Conservation (phyloP, 1,139 yeast species). For the Suhomyces guaymorum region DNA sequence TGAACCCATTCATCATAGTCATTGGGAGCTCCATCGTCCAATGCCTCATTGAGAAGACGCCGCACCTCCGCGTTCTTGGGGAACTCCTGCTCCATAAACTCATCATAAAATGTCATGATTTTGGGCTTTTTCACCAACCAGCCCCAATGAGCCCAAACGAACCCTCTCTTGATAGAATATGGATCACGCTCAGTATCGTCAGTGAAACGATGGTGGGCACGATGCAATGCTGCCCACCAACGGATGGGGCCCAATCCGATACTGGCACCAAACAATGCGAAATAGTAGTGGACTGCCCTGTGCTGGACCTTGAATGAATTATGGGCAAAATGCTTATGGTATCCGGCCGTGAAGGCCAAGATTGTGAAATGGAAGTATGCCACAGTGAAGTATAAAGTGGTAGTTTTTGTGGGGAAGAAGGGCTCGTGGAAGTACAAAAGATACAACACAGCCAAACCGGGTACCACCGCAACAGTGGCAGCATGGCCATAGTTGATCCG, state of each 20-base stretch:
- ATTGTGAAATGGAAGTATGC: constrained; percentile 43
- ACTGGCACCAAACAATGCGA: constrained; percentile 58
- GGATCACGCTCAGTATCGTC: constrained; percentile 72
- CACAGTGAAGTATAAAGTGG: constrained; percentile 34
- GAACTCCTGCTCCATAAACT: constrained; percentile 43
- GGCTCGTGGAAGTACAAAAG: constrained; percentile 14
- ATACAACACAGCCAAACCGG: constrained; percentile 21
- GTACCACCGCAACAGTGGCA: constrained; percentile 23
- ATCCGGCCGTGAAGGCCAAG: constrained; percentile 53
- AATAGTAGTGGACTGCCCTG: constrained; percentile 37
- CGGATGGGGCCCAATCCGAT: constrained; percentile 63
- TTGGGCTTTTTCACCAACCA: constrained; percentile 61
- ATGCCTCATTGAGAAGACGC: constrained; percentile 25
- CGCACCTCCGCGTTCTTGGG: constrained; percentile 28
- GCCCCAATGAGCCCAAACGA: constrained; percentile 62
- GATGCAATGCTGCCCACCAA: constrained; percentile 65
- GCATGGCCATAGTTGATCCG: constrained; percentile 26
- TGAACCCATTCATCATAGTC: constrained; percentile 19
- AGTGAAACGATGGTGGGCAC: constrained; percentile 67
- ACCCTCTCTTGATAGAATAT: constrained; percentile 59
- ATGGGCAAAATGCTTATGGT: constrained; percentile 69
- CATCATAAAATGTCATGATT: constrained; percentile 33
- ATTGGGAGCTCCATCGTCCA: constrained; percentile 17
- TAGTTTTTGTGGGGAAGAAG: constrained; percentile 25
- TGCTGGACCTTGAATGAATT: constrained; percentile 48